These are phyloP conservation scores for Trypanosoma mega DNA, from an alignment of 208 protist species.

Conservation along the genomic window DNA sequence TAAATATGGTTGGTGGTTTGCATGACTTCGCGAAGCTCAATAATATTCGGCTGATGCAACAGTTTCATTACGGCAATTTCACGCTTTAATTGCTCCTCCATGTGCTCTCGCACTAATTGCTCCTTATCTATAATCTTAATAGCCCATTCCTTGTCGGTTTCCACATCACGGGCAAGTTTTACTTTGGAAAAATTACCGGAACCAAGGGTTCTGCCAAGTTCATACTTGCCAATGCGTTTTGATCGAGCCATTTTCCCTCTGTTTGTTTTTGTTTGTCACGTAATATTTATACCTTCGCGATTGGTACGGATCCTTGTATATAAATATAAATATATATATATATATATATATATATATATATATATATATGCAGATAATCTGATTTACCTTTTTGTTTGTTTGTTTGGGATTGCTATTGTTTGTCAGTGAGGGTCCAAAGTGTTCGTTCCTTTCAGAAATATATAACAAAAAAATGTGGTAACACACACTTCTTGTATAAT, in stretches of 20 bases:
- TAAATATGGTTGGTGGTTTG: conserved; percentile 90
- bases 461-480: no score
- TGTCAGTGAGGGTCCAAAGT: no score
- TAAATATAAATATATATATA: conserved; percentile 13
- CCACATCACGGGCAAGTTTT: conserved; percentile 61
- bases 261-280: background rate
- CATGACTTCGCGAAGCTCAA: conserved; percentile 87
- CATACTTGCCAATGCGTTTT: conserved; percentile 75
- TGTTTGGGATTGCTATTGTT: no score
- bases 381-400: conserved; percentile 6
- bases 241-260: conserved; percentile 8
- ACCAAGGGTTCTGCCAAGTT: conserved; percentile 86
- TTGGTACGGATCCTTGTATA: background rate
- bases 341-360: conserved; percentile 10
- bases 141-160: conserved; percentile 77
- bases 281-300: background rate
- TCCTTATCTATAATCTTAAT: conserved; percentile 91
- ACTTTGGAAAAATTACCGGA: conserved; percentile 90
- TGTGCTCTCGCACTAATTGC: conserved; percentile 75
- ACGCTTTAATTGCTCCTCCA: conserved; percentile 91
- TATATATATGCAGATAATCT: conserved; percentile 1
- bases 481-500: no score
- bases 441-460: no score
- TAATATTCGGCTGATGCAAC: conserved; percentile 85
- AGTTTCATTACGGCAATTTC: conserved; percentile 90